Base-by-base conservation (phyloP, 805 yeast species). In the fission yeast (Schizosaccharomyces pombe) region DNA sequence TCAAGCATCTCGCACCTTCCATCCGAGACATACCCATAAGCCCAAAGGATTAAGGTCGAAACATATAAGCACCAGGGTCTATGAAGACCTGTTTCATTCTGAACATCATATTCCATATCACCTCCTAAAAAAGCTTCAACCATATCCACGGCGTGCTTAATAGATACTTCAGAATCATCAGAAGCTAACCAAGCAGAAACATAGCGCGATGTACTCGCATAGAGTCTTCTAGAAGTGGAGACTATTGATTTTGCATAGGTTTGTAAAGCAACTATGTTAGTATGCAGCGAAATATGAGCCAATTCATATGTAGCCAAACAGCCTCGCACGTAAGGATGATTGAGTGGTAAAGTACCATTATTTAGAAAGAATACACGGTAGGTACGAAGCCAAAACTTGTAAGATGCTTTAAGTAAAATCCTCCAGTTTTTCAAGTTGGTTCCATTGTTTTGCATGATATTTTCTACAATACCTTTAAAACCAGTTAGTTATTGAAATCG, bases 301-400 rank as follows among this genome's bases (percentile, higher is more conserved):
- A 57, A 55, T 49, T 60, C 61, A 52, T 60, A 60, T 1, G 60
- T 60, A 28, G 61, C 56, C 34, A 60, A 49, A 52, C 61, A 58
- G 12, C 63, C 63, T 19, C 58, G 54, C 8, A 60, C 56, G 52
- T 60, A 60, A 5, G 63, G 62, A 49, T 60, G 63, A 55, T 59
- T 57, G 47, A 52, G 55, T 29, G 63, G 58, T 26, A 60, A 52
- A 28, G 54, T 56, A 5, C 61, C 61, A 52, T 53, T 57, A 26
- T 52, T 54, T 5, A 60, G 56, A 54, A 60, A 60, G n/a, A 57
- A 53, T 2, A 56, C 54, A 30, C 57, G 53, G 55, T 60, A 60
- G n/a, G 54, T 56, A 34, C 60, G 52, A 11, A 60, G 52, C 63
- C 63, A 60, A 24, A 58, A 60, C 16, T 54, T 39, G 47, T 56